A percentile compares a stretch with the other conserved stretches of the same genome.
Evolutionary conservation across 805 yeast species (phyloP).

Genomic region (Wickerhamiella domercqiae): DNA sequence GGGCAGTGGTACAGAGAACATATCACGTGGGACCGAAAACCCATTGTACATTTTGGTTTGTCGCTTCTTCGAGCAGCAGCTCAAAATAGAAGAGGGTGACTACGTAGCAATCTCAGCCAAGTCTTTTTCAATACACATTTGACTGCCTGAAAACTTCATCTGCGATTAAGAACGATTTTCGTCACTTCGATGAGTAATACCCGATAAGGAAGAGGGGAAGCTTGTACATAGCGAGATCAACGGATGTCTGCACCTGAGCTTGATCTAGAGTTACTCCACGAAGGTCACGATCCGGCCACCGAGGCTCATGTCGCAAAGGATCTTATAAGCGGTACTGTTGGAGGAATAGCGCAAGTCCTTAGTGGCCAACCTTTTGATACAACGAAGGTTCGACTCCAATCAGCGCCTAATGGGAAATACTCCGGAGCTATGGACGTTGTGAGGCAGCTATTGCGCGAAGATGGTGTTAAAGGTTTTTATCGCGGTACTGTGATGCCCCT

Average conservation of each 20-base stretch:
- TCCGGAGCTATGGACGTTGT: conserved; percentile 66
- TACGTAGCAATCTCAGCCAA: no score
- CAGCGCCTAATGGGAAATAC: conserved; percentile 65
- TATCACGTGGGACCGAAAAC: no score
- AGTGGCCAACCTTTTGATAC: conserved; percentile 96
- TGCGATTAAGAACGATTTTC: no score
- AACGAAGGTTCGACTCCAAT: conserved; percentile 82
- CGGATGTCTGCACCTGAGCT: conserved; percentile 4
- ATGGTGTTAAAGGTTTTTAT: conserved; percentile 77
- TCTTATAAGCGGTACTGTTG: conserved; percentile 79
- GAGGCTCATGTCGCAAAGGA: conserved; percentile 47
- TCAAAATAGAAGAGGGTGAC: no score
- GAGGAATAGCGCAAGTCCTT: conserved; percentile 90
- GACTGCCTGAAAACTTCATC: no score
- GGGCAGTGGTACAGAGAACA: no score
- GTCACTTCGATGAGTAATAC: no score
- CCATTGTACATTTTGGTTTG: no score
- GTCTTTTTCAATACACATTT: no score
- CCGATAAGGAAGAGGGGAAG: no score
- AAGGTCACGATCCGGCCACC: conserved; percentile 9
- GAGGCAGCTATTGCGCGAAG: conserved; percentile 51
- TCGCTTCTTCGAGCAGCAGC: no score
- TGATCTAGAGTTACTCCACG: conserved; percentile 12
- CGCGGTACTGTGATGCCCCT: conserved; percentile 90
- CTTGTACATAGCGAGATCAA: no score